A percentile compares a stretch with the other conserved stretches of the same genome.
Evolutionary conservation across 1,139 yeast genomes (phyloP).

Genomic region (Saccharomyces uvarum): DNA sequence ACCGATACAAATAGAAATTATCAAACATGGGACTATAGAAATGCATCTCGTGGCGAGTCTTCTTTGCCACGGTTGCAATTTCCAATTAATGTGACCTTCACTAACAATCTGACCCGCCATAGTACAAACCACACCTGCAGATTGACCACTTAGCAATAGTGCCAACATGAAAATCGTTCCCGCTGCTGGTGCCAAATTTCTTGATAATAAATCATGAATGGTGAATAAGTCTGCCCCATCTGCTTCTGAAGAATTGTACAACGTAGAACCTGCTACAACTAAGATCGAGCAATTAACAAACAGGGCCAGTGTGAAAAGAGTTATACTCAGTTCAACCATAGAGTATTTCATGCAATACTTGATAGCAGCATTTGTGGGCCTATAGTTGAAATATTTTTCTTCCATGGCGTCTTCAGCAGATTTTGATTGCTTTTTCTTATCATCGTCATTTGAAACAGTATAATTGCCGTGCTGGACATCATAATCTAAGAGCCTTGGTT

Average conservation of each 20-base stretch:
- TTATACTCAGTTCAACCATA: conserved; percentile 53
- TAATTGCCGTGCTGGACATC: conserved; percentile 45
- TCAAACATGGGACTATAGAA: conserved; percentile 65
- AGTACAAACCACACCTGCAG: conserved; percentile 82
- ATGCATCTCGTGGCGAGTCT: conserved; percentile 62
- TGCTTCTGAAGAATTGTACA: conserved; percentile 59
- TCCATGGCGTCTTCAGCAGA: conserved; percentile 18
- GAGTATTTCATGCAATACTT: conserved; percentile 61
- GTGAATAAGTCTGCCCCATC: conserved; percentile 67
- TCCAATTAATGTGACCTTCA: conserved; percentile 78
- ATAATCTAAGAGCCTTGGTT: conserved; percentile 58
- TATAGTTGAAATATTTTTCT: conserved; percentile 36
- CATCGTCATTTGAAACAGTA: conserved; percentile 16
- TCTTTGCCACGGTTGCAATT: conserved; percentile 67
- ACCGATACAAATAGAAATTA: conserved; percentile 50
- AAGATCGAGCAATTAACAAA: conserved; percentile 75
- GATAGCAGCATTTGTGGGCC: conserved; percentile 60
- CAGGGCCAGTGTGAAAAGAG: conserved; percentile 65
- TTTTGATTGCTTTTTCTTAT: conserved; percentile 12
- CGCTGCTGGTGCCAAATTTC: conserved; percentile 58
- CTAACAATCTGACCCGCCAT: conserved; percentile 81
- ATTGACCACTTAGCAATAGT: conserved; percentile 65
- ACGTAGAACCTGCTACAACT: conserved; percentile 66
- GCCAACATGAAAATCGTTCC: conserved; percentile 77
- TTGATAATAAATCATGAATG: conserved; percentile 51